These are phyloP conservation scores for Pseudogymnoascus sp. DNA, from an alignment of 2,329 filamentous ascomycete species.

Conservation along the genomic window DNA sequence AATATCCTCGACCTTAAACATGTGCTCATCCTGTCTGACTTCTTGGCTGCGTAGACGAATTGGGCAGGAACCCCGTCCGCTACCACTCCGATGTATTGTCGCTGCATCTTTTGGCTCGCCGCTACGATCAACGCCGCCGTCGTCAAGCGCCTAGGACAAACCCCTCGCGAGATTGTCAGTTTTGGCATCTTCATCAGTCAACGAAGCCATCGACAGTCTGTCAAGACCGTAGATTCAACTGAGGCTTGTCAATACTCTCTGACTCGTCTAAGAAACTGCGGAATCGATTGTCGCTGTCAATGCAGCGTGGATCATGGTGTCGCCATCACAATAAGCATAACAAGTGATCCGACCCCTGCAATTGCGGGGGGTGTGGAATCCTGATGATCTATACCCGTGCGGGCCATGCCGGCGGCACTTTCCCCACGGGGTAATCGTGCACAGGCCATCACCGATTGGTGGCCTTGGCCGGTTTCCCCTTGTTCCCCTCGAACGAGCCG, in stretches of 20 bases:
- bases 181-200: neutral
- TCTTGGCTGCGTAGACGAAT: neutral
- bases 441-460: neutral
- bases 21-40: neutral
- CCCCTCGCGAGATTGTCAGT: neutral
- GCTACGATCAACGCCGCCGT: neutral
- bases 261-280: neutral
- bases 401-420: constrained; percentile 3
- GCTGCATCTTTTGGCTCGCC: neutral
- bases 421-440: neutral
- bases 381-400: neutral
- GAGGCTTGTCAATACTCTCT: neutral
- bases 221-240: neutral
- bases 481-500: neutral
- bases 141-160: neutral
- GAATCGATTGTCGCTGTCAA: neutral
- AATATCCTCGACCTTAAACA: neutral
- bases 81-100: neutral
- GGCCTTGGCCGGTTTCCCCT: neutral
- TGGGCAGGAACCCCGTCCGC: neutral
- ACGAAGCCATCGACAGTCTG: neutral
- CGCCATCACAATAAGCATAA: constrained; percentile 7
- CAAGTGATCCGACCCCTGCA: neutral
- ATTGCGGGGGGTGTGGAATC: neutral
- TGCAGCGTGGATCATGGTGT: constrained; percentile 3